Conservation (phyloP, 2,329 filamentous ascomycete genomes). For the Dendrostoma leiphaemia region DNA sequence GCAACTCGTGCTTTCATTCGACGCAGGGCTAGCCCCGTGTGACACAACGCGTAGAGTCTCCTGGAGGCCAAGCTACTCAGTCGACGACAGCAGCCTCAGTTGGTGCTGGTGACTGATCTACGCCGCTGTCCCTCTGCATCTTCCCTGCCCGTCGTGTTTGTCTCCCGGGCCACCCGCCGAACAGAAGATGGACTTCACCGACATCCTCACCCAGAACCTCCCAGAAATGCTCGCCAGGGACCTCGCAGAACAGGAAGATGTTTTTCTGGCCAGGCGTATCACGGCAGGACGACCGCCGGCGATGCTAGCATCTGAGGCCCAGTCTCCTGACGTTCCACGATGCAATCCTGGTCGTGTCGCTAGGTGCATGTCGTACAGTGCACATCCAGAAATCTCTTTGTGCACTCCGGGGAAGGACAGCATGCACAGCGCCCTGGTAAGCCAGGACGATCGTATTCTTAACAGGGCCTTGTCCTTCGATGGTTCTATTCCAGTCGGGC, state of each 20-base stretch:
- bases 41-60: constrained; percentile 2
- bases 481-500: neutral
- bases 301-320: constrained; percentile 27
- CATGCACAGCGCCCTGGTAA: neutral
- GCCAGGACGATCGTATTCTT: constrained; percentile 4
- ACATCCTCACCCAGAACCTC: constrained; percentile 42
- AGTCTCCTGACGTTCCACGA: constrained; percentile 10
- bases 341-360: constrained; percentile 12
- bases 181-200: constrained; percentile 1
- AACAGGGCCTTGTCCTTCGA: neutral
- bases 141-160: neutral
- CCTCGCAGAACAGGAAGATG: constrained; percentile 44
- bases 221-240: constrained; percentile 56
- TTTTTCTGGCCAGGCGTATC: constrained; percentile 51
- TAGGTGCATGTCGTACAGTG: constrained; percentile 12
- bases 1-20: constrained; percentile 10
- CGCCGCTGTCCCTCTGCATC: neutral
- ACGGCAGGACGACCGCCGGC: constrained; percentile 47
- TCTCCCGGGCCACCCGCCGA: neutral
- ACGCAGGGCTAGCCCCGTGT: constrained; percentile 7
- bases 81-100: constrained; percentile 5
- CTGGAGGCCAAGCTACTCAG: neutral
- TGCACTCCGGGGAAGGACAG: constrained; percentile 8
- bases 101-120: constrained; percentile 1
- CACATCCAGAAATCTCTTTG: constrained; percentile 12